phyloP scores from a whole-genome alignment of 345 rosid genomes.

The Limnanthes douglasii region DNA sequence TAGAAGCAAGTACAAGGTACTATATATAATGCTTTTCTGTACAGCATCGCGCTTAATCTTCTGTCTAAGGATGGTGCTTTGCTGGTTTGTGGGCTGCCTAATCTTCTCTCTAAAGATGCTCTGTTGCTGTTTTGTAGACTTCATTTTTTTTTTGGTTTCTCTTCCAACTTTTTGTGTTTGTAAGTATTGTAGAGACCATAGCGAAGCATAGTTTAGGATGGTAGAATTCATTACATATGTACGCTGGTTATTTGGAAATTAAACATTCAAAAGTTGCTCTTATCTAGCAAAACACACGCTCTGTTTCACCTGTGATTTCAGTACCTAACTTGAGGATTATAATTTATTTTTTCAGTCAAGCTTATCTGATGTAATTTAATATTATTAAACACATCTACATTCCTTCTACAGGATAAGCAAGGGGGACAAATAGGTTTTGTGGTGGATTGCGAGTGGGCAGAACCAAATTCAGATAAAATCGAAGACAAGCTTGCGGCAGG shows the following conservation, averaged over 20 bases:
- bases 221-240: too few species aligned
- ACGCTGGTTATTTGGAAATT: too few species aligned
- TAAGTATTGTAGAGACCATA: neutral
- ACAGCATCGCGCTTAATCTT: neutral
- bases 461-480: slow-evolving; percentile 40
- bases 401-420: slow-evolving; percentile 38
- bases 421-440: slow-evolving; percentile 75
- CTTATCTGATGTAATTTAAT: too few species aligned
- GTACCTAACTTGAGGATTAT: too few species aligned
- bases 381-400: neutral
- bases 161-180: neutral
- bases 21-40: neutral
- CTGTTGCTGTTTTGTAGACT: neutral
- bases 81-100: neutral
- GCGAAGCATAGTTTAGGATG: too few species aligned
- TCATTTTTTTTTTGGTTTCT: neutral
- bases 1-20: slow-evolving; percentile 56
- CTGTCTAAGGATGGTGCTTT: neutral
- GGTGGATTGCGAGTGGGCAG: slow-evolving; percentile 63
- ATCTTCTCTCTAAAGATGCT: neutral
- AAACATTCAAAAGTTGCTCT: too few species aligned
- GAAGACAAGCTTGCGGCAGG: slow-evolving; percentile 51
- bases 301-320: too few species aligned
- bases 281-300: too few species aligned
- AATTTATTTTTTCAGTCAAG: too few species aligned